Evolutionary conservation across 305 asterid genomes (phyloP), one percentile per base, ranked within the genome.

Genomic region (Salvia sclarea): DNA sequence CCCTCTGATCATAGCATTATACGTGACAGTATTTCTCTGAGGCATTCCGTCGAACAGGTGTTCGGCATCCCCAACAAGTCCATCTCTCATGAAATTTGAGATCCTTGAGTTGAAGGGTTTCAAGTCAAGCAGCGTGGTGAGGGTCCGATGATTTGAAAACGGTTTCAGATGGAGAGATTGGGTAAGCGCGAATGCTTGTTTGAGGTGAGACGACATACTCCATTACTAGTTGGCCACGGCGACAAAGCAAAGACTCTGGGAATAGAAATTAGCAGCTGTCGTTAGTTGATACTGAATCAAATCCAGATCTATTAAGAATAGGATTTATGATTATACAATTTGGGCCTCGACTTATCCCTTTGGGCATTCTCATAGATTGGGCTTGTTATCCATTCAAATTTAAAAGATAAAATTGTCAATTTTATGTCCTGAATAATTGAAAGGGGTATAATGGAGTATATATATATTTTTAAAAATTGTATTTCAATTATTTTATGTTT

Each of bases 1-100:
- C 12, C 92, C 92, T 76, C 87, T 74, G 30, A 88, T 78, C 85
- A 88, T 82, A 11, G 85, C 84, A 47, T 88, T 86, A 77, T 82
- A 88, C 20, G 87, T 74, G 76, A 88, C 89, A 2, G 79, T 76
- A 44, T 72, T 85, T 74, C 70, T 83, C 0, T 75, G 74, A 53
- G 88, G 81, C 93, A 84, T 83, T 84, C 69, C 75, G 64, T 79
- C 87, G 81, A 88, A 86, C 89, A 84, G 55, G 0, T 72, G 63
- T 48, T 75, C 79, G 28, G 88, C 90, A 35, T 78, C 84, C 12
- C 61, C 76, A 8, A 84, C 81, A 28, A 72, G 72, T 60, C 91
- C 91, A 68, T 55, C 67, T 83, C 69, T 85, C 95, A 87, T 85
- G 48, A 73, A 44, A 38, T 3, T 17, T 6, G 76, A 77, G 52